A percentile compares a stretch with the other conserved stretches of the same genome.
phyloP scores from a whole-genome alignment of 179 eudicot species.

The Vitellaria paradoxa region DNA sequence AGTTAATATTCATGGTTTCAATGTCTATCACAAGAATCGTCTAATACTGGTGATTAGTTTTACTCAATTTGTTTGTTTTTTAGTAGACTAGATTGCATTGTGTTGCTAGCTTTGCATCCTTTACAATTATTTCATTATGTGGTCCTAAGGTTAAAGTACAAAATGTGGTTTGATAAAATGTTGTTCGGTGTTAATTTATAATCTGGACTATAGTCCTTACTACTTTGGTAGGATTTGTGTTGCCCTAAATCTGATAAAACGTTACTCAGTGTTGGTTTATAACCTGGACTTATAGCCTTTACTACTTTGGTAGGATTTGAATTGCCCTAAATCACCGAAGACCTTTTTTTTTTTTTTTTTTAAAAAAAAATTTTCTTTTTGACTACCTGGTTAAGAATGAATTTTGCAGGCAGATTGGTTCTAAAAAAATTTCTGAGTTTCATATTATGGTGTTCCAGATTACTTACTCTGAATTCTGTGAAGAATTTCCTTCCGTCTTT shows the following conservation, averaged over 20 bases:
- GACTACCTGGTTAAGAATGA: not conserved
- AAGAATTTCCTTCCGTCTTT: not conserved
- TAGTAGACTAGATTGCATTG: not conserved
- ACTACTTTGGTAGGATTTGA: no score
- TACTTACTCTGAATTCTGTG: no score
- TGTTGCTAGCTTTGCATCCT: constrained; percentile 3
- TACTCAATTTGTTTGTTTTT: not conserved
- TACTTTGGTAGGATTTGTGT: not conserved
- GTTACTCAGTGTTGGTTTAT: no score
- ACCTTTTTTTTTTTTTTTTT: not conserved
- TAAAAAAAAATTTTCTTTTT: not conserved
- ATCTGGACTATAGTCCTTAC: not conserved
- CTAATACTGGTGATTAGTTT: constrained; percentile 66
- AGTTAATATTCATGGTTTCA: constrained; percentile 84
- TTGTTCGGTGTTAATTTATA: not conserved
- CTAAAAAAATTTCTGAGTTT: no score
- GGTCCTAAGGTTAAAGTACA: not conserved
- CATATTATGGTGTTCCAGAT: no score
- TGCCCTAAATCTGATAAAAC: not conserved
- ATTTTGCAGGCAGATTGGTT: not conserved
- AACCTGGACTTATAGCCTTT: no score
- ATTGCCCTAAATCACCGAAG: no score
- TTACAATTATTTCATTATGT: not conserved
- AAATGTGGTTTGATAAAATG: not conserved
- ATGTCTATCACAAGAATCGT: constrained; percentile 94